phyloP scores from a whole-genome alignment of 1,284 basidiomycete genomes.

The Malassezia caprae region DNA sequence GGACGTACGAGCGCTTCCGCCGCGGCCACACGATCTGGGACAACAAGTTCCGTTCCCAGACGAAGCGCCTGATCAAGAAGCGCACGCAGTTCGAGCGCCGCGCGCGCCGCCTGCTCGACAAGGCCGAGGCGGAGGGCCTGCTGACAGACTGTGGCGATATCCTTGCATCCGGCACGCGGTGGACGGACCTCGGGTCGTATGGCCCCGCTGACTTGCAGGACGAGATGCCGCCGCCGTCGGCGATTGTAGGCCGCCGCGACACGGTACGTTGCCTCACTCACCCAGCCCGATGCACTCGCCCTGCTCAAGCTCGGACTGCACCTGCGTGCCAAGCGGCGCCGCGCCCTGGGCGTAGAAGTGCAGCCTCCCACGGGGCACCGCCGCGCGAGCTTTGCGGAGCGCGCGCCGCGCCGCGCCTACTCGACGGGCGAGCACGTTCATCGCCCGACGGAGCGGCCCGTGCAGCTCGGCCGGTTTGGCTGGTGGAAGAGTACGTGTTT shows the following conservation, averaged over 20 bases:
- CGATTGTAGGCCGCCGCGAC: slow-evolving; percentile 25
- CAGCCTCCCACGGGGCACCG: neutral
- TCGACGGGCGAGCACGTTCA: slow-evolving; percentile 4
- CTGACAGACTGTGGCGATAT: slow-evolving; percentile 12
- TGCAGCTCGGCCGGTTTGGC: slow-evolving; percentile 4
- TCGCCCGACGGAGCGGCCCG: neutral
- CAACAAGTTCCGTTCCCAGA: slow-evolving; percentile 20
- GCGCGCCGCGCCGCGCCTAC: slow-evolving; percentile 1
- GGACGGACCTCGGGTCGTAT: slow-evolving; percentile 19
- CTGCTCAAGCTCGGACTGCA: slow-evolving; percentile 15
- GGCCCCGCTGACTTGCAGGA: slow-evolving; percentile 21
- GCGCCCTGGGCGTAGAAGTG: neutral
- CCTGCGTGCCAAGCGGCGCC: slow-evolving; percentile 14
- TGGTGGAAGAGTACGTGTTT: slow-evolving; percentile 12
- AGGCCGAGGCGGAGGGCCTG: slow-evolving; percentile 22
- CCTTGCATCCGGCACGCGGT: slow-evolving; percentile 1
- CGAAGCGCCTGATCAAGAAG: slow-evolving; percentile 15
- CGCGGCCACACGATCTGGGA: slow-evolving; percentile 31
- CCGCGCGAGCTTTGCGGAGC: slow-evolving; percentile 5
- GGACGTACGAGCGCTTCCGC: slow-evolving; percentile 21
- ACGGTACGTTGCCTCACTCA: slow-evolving; percentile 6
- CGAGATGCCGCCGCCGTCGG: slow-evolving; percentile 26
- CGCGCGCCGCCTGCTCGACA: slow-evolving; percentile 9
- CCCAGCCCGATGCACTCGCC: slow-evolving; percentile 11
- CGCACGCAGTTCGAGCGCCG: slow-evolving; percentile 18